Evolutionary conservation across 2,329 filamentous ascomycete genomes (phyloP).

Genomic region (Drechslerella coelobrocha): DNA sequence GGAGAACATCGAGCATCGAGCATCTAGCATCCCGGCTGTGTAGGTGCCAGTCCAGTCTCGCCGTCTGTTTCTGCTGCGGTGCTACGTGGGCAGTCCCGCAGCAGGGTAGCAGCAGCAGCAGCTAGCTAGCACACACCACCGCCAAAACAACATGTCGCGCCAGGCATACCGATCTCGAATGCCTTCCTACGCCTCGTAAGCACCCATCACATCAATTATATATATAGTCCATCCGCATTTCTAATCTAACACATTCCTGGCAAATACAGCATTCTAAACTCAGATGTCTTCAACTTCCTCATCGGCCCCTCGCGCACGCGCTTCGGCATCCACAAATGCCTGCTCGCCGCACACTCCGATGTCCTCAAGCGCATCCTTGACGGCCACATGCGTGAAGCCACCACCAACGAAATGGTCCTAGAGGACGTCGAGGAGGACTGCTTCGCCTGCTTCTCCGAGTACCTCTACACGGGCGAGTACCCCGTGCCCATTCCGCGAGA

Average conservation of each 20-base stretch:
- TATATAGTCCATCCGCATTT: background rate
- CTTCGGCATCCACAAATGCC: slow-evolving; percentile 61
- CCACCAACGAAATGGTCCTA: slow-evolving; percentile 59
- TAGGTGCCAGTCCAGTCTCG: background rate
- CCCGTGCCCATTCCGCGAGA: slow-evolving; percentile 56
- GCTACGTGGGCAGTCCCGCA: slow-evolving; percentile 11
- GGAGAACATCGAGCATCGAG: too few species aligned
- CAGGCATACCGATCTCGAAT: slow-evolving; percentile 44
- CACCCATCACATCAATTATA: background rate
- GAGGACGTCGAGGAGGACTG: slow-evolving; percentile 62
- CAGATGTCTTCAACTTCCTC: slow-evolving; percentile 61
- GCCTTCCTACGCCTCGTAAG: slow-evolving; percentile 44
- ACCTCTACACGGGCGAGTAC: slow-evolving; percentile 63
- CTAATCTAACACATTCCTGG: slow-evolving; percentile 25
- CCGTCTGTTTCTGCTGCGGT: slow-evolving; percentile 13
- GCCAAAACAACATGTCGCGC: slow-evolving; percentile 31
- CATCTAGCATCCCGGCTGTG: background rate
- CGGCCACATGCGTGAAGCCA: slow-evolving; percentile 61
- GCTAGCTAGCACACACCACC: slow-evolving; percentile 18
- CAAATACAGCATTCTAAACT: slow-evolving; percentile 59
- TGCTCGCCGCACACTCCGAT: slow-evolving; percentile 60
- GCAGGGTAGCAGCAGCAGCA: too few species aligned
- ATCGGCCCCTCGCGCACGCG: slow-evolving; percentile 61
- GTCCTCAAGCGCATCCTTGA: slow-evolving; percentile 61
- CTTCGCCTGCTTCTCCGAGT: slow-evolving; percentile 62